Percentiles rank a stretch among this genome's conserved stretches.
These are phyloP conservation scores for Dothideomycetes sp. DNA, from an alignment of 2,329 filamentous ascomycete species.

Conservation along the genomic window DNA sequence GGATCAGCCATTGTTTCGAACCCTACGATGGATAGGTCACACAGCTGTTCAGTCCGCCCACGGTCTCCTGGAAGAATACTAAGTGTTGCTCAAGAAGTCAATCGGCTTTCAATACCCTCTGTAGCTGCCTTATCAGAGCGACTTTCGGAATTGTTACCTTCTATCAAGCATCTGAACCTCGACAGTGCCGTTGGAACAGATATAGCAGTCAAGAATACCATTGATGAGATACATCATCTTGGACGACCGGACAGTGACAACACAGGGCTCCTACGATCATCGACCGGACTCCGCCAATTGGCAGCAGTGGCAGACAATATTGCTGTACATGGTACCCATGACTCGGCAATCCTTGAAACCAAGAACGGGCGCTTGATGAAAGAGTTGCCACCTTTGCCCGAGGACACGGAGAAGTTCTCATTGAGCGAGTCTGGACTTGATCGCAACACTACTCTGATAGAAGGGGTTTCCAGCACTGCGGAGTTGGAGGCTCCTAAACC, in stretches of 20 bases:
- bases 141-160: conserved; percentile 37
- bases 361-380: conserved; percentile 23
- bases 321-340: conserved; percentile 29
- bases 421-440: conserved; percentile 8
- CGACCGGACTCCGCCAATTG: conserved; percentile 29
- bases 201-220: conserved; percentile 28
- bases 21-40: no score
- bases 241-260: conserved; percentile 21
- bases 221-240: conserved; percentile 27
- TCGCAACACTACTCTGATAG: conserved; percentile 6
- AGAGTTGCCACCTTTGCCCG: conserved; percentile 28
- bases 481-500: conserved; percentile 12
- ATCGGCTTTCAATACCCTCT: conserved; percentile 38
- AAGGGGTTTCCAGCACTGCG: background rate
- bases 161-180: conserved; percentile 32
- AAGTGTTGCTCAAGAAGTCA: conserved; percentile 34
- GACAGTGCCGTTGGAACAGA: conserved; percentile 28
- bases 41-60: conserved; percentile 17
- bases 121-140: conserved; percentile 37
- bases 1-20: conserved; percentile 6
- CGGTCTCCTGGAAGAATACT: conserved; percentile 35
- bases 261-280: conserved; percentile 20
- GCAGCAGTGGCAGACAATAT: conserved; percentile 30
- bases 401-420: conserved; percentile 13
- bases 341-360: conserved; percentile 21